Percentiles rank a stretch among this genome's conserved stretches.
Conservation (phyloP, 2,329 filamentous ascomycete genomes). For the Phaeosphaeria sp. region DNA sequence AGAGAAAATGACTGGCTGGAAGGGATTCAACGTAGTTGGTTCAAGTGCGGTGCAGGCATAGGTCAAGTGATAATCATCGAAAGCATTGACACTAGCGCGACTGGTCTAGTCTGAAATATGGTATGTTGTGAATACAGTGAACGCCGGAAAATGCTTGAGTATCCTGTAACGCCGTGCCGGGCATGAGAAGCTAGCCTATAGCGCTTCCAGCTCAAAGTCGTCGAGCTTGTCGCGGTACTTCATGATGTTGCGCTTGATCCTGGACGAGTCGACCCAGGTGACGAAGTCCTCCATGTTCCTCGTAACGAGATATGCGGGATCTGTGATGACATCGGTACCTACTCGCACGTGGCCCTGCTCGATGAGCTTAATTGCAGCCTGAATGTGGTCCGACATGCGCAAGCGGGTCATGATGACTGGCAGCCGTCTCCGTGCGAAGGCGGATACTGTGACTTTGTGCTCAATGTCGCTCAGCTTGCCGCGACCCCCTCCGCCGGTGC, state of each 20-base stretch:
- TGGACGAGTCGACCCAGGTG: conserved; percentile 93
- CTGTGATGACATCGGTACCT: conserved; percentile 87
- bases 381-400: conserved; percentile 90
- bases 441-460: conserved; percentile 84
- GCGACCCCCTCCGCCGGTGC: conserved; percentile 67
- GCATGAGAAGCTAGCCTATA: conserved; percentile 15
- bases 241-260: conserved; percentile 96
- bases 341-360: conserved; percentile 95
- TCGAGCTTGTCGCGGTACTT: conserved; percentile 94
- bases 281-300: conserved; percentile 94
- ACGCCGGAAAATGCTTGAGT: conserved; percentile 26
- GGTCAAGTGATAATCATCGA: not conserved
- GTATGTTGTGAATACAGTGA: not conserved
- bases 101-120: not conserved
- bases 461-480: conserved; percentile 76
- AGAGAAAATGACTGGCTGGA: conserved; percentile 26
- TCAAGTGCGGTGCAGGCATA: not conserved
- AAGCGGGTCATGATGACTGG: conserved; percentile 90
- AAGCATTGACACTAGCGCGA: not conserved
- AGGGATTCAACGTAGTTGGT: conserved; percentile 30
- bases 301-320: conserved; percentile 88
- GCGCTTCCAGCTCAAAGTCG: conserved; percentile 78
- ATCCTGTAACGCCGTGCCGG: conserved; percentile 30
- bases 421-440: conserved; percentile 82
- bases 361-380: conserved; percentile 80